Evolutionary conservation across 345 rosid genomes (phyloP).

Genomic region (Pugionium dolabratum): DNA sequence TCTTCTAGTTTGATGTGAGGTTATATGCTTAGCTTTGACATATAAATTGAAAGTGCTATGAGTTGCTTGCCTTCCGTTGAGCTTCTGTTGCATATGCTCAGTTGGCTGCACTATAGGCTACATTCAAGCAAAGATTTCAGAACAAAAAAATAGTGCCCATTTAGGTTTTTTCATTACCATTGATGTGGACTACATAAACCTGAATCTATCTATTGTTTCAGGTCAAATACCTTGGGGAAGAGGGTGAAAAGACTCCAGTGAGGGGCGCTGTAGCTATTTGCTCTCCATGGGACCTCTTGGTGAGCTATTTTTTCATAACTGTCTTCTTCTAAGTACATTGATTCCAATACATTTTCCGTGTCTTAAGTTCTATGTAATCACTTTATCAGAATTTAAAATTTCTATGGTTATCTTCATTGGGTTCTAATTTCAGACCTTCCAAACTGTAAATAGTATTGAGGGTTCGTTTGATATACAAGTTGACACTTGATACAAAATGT

Average conservation of each 20-base stretch:
- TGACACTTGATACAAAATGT: not conserved
- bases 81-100: not conserved
- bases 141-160: not conserved
- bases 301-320: slow-evolving; percentile 39
- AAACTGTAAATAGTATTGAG: not conserved
- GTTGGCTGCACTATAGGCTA: not conserved
- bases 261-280: slow-evolving; percentile 90
- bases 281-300: slow-evolving; percentile 97
- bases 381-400: not conserved
- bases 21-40: not conserved
- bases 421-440: not conserved
- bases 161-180: not conserved
- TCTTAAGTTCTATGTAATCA: not conserved
- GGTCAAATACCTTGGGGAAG: slow-evolving; percentile 98
- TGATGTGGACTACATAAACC: not conserved
- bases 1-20: slow-evolving; percentile 15
- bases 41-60: not conserved
- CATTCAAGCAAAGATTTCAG: not conserved
- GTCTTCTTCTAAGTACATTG: not conserved
- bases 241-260: slow-evolving; percentile 65
- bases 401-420: slow-evolving; percentile 12
- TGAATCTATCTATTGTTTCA: slow-evolving; percentile 32
- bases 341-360: not conserved
- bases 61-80: slow-evolving; percentile 5
- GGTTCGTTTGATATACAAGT: slow-evolving; percentile 17